Percentiles rank a stretch among this genome's conserved stretches.
Evolutionary conservation across 169 alveolate species (phyloP).

Genomic region (Cryptosporidium sp.): DNA sequence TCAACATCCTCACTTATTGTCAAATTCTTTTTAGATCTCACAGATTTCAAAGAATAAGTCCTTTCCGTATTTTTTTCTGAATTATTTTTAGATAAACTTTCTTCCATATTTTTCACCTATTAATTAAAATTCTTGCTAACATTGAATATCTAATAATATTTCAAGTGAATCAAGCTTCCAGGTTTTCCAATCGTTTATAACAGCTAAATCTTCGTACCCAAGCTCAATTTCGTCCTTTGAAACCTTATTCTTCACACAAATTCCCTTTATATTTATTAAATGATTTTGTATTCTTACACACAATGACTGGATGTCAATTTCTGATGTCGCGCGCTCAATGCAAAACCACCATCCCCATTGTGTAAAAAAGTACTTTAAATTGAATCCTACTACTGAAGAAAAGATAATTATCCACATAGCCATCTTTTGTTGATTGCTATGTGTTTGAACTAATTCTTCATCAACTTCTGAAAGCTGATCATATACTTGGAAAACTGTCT

Average conservation of each 20-base stretch:
- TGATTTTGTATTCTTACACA: conserved; percentile 50
- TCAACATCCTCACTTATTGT: conserved; percentile 28
- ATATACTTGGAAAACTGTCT: conserved; percentile 29
- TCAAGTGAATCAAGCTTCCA: conserved; percentile 32
- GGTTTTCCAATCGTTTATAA: conserved; percentile 33
- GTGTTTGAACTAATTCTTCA: background rate
- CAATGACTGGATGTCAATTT: conserved; percentile 42
- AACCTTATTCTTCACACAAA: conserved; percentile 26
- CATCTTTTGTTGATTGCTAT: conserved; percentile 26
- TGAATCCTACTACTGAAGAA: conserved; percentile 31
- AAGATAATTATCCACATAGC: conserved; percentile 42
- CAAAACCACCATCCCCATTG: conserved; percentile 76
- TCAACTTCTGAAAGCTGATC: conserved; percentile 1
- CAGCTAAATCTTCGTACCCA: conserved; percentile 42
- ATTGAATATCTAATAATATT: conserved; percentile 16
- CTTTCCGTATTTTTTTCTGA: background rate
- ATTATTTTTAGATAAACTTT: background rate
- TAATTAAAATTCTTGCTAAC: background rate
- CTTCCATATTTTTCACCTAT: conserved; percentile 16
- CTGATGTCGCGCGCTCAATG: conserved; percentile 51
- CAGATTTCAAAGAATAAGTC: background rate
- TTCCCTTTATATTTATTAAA: conserved; percentile 1
- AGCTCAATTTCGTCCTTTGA: conserved; percentile 5
- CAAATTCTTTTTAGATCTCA: conserved; percentile 1
- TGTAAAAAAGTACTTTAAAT: conserved; percentile 14